Evolutionary conservation across 495 filamentous ascomycete species (phyloP).

Genomic region (Penicillium antarcticum): DNA sequence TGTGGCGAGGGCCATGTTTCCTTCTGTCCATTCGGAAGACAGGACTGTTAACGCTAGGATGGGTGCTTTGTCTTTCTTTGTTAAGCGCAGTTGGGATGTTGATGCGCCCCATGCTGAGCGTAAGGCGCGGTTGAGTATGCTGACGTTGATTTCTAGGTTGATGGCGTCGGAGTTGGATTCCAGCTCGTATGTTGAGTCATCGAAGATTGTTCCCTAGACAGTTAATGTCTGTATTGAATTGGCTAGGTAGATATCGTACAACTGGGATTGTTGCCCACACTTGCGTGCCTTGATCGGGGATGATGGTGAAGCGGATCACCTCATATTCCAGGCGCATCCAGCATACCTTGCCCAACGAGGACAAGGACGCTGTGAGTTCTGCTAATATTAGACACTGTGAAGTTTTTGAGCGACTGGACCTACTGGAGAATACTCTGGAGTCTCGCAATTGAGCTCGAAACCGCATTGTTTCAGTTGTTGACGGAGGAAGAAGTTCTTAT

Average conservation of each 20-base stretch:
- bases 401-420: conserved; percentile 10
- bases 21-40: conserved; percentile 44
- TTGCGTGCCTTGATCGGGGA: conserved; percentile 88
- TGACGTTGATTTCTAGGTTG: conserved; percentile 89
- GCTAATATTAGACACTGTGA: conserved; percentile 1
- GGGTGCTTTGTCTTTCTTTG: conserved; percentile 83
- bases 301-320: conserved; percentile 87
- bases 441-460: conserved; percentile 80
- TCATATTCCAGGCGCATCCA: conserved; percentile 90
- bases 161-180: conserved; percentile 80
- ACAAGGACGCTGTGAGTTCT: conserved; percentile 85
- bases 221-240: neutral
- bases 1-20: conserved; percentile 44
- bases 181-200: conserved; percentile 67
- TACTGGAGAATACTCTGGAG: conserved; percentile 81
- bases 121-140: conserved; percentile 76
- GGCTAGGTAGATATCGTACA: conserved; percentile 45
- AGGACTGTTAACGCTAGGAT: conserved; percentile 83
- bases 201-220: conserved; percentile 77
- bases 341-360: conserved; percentile 83
- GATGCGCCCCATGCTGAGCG: conserved; percentile 75
- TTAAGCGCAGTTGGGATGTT: conserved; percentile 79
- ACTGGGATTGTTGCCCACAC: conserved; percentile 73
- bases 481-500: conserved; percentile 16
- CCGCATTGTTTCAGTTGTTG: conserved; percentile 55